A percentile compares a stretch with the other conserved stretches of the same genome.
phyloP scores from a whole-genome alignment of 1,284 basidiomycete species.

The Lignosus rhinocerotis region DNA sequence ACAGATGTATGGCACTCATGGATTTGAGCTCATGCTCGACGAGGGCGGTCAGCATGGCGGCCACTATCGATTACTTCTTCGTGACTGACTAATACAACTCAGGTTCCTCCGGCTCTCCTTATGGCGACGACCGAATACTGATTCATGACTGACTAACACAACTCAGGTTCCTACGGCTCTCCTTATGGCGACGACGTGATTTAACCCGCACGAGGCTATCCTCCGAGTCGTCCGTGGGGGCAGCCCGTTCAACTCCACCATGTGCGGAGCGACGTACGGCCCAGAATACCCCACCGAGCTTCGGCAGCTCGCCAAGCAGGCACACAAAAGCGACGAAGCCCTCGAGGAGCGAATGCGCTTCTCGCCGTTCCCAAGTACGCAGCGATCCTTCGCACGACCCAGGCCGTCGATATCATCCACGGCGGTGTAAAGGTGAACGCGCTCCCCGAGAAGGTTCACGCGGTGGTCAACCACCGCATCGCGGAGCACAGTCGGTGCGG shows the following conservation, averaged over 20 bases:
- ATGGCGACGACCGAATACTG: conserved; percentile 34
- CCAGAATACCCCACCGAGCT: conserved; percentile 23
- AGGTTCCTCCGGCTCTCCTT: too few species aligned
- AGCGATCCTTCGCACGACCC: conserved; percentile 59
- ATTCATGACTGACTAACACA: neutral
- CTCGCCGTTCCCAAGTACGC: conserved; percentile 29
- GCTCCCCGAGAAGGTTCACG: conserved; percentile 53
- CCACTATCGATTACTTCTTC: too few species aligned
- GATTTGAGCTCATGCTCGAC: conserved; percentile 55
- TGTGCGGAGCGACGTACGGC: conserved; percentile 29
- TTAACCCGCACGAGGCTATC: conserved; percentile 41
- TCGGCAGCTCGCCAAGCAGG: conserved; percentile 18
- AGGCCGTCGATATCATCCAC: conserved; percentile 65
- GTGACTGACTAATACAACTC: too few species aligned
- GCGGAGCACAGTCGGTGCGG: conserved; percentile 46
- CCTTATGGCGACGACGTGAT: conserved; percentile 36
- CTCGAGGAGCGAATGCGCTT: conserved; percentile 33
- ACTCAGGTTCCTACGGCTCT: conserved; percentile 34
- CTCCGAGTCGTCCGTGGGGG: conserved; percentile 34
- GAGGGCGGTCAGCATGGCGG: conserved; percentile 40
- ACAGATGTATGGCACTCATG: conserved; percentile 49
- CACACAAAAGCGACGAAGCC: conserved; percentile 26
- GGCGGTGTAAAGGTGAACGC: conserved; percentile 66
- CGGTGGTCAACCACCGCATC: conserved; percentile 57
- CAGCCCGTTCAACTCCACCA: conserved; percentile 23